Percentiles rank a stretch among this genome's conserved stretches.
phyloP scores from a whole-genome alignment of 805 yeast genomes.

The Monosporozyma siamensis region DNA sequence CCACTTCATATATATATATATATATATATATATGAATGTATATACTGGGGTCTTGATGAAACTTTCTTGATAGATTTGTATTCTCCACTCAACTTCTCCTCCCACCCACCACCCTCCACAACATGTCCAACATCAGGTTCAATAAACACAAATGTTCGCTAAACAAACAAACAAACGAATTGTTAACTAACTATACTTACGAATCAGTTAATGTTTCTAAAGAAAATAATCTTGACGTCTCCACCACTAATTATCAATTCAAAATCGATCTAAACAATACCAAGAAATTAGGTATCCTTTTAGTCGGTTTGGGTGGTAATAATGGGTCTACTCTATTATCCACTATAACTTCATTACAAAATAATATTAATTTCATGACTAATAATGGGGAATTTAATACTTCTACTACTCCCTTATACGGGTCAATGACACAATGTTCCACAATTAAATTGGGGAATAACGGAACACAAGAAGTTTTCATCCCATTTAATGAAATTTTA shows the following conservation, averaged over 20 bases:
- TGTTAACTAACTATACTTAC: slow-evolving; percentile 8
- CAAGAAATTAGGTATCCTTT: slow-evolving; percentile 67
- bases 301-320: slow-evolving; percentile 95
- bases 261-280: slow-evolving; percentile 76
- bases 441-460: slow-evolving; percentile 75
- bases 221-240: neutral
- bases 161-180: slow-evolving; percentile 1
- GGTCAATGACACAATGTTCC: slow-evolving; percentile 89
- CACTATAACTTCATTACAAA: slow-evolving; percentile 75
- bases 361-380: slow-evolving; percentile 67
- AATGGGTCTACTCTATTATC: slow-evolving; percentile 89
- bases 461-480: slow-evolving; percentile 87
- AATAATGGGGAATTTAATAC: slow-evolving; percentile 67
- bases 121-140: slow-evolving; percentile 2
- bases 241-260: slow-evolving; percentile 52
- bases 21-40: too few species aligned
- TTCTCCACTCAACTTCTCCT: too few species aligned
- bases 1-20: too few species aligned
- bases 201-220: slow-evolving; percentile 13
- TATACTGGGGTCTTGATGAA: too few species aligned
- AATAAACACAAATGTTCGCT: slow-evolving; percentile 6
- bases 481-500: slow-evolving; percentile 81
- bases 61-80: too few species aligned
- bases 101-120: too few species aligned
- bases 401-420: slow-evolving; percentile 54